These are phyloP conservation scores for Neurospora sp. DNA, from an alignment of 495 filamentous ascomycete species.

Conservation along the genomic window DNA sequence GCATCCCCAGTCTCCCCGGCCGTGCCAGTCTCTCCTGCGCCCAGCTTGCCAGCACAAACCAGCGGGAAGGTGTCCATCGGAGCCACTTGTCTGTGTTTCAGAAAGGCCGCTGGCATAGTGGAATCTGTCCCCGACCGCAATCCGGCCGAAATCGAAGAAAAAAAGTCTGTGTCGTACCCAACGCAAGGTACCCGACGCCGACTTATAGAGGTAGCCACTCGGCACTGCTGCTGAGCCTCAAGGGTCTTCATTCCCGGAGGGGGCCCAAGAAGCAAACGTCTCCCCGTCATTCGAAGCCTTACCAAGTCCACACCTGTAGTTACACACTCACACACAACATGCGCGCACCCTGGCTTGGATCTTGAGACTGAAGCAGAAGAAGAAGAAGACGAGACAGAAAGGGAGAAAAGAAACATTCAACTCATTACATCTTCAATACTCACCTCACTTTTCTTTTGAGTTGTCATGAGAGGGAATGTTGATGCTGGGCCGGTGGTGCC, in stretches of 20 bases:
- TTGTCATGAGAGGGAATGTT: conserved; percentile 4
- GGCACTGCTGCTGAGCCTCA: neutral
- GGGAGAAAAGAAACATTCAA: neutral
- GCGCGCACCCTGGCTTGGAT: neutral
- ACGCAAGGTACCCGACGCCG: neutral
- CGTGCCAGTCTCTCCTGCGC: neutral
- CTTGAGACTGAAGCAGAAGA: neutral
- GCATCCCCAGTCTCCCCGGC: neutral
- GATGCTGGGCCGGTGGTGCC: conserved; percentile 10
- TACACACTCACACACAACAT: neutral
- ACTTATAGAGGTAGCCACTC: neutral
- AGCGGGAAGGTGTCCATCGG: conserved; percentile 2
- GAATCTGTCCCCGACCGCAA: conserved; percentile 11
- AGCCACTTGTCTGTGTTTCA: conserved; percentile 26
- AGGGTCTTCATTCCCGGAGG: neutral
- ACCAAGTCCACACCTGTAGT: neutral
- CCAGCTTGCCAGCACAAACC: neutral
- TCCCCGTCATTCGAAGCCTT: neutral
- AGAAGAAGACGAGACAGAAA: neutral
- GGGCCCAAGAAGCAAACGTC: neutral
- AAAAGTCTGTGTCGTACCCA: conserved; percentile 8
- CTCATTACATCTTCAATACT: neutral
- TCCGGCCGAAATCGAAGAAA: conserved; percentile 11
- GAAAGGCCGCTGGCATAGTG: conserved; percentile 11
- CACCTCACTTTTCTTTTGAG: neutral